Percentiles rank a stretch among this genome's conserved stretches.
Conservation (phyloP, 1,284 basidiomycete species). For the Chondrostereum purpureum region DNA sequence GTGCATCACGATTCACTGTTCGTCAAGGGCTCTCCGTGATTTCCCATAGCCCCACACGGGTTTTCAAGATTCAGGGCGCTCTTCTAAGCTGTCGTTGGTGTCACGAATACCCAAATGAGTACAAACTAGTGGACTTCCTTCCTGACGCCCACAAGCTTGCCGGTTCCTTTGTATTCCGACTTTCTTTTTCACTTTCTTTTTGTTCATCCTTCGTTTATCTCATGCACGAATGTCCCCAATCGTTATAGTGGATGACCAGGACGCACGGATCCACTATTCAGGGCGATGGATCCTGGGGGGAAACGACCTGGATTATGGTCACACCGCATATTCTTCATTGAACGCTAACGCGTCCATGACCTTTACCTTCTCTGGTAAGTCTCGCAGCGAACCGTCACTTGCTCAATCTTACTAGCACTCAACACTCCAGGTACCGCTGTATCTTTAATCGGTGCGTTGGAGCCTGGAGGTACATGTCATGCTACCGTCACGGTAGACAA, state of each 20-base stretch:
- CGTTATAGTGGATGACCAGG: slow-evolving; percentile 21
- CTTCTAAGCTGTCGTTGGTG: too few relatives aligned
- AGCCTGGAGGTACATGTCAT: slow-evolving; percentile 15
- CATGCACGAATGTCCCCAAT: neutral
- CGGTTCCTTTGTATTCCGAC: too few relatives aligned
- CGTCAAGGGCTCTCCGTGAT: too few relatives aligned
- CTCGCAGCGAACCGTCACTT: neutral
- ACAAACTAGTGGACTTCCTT: too few relatives aligned
- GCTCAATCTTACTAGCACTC: neutral
- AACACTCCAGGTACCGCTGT: slow-evolving; percentile 14
- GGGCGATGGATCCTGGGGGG: slow-evolving; percentile 17
- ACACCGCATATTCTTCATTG: slow-evolving; percentile 16
- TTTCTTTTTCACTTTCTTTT: neutral
- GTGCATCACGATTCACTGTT: too few relatives aligned
- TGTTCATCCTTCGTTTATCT: neutral
- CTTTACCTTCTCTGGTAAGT: slow-evolving; percentile 19
- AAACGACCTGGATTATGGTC: slow-evolving; percentile 14
- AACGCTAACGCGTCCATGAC: slow-evolving; percentile 15
- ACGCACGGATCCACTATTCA: slow-evolving; percentile 16
- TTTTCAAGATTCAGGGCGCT: too few relatives aligned
- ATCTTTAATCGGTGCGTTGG: slow-evolving; percentile 15
- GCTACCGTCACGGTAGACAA: slow-evolving; percentile 18
- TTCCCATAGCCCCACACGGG: too few relatives aligned
- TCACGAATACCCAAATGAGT: too few relatives aligned
- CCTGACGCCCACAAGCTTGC: too few relatives aligned